Base-by-base conservation (phyloP, 352 stramenopile genomes). In the Globisporangium takayamanum region DNA sequence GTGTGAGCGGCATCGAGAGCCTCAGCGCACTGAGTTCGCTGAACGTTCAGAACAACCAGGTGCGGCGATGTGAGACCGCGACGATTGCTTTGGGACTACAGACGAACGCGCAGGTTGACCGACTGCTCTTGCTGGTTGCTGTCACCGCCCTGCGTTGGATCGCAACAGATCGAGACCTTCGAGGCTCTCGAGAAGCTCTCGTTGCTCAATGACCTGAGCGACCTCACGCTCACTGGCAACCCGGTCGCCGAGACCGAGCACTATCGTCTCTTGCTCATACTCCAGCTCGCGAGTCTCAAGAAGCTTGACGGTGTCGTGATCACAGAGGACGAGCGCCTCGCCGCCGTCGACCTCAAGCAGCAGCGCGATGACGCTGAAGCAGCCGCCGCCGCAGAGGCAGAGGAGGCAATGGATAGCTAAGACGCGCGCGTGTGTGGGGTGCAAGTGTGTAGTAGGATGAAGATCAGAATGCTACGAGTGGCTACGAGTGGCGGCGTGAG, bases 251-350 rank as follows among this genome's bases (percentile, higher is more conserved):
- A 90, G 39, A 66, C 51, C 3, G 74, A 89, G 20, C 72, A 88
- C 51, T 89, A 87, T 51, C 74, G 76, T 18, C 53, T 74, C 25
- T 56, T 64, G 11, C 70, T 88, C 50, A 68, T 91, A 45, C 70
- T 90, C 30, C 50, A 81, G 46, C 58, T 72, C 10, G 74, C 80
- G 18, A 70, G 63, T 12, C 69, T 94, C 37, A 70, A 72, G 36
- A 87, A 84, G 25, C 75, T 91, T 18, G 81, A 91, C 49, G 70
- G 68, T 5, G 67, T 84, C 30, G 46, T 51, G 7, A 58, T 94
- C 39, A 86, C 62, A 2, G 74, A 89, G 33, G 69, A 81, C 25
- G 80, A 94, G 63, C 76, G 81, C 5, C 63, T 92, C 26, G 72
- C 72, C 0, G 79, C 80, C 3, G 71, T 84, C 2, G 71, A 84